These are phyloP conservation scores for Globisporangium alternatum DNA, from an alignment of 352 stramenopile genomes.

Conservation along the genomic window DNA sequence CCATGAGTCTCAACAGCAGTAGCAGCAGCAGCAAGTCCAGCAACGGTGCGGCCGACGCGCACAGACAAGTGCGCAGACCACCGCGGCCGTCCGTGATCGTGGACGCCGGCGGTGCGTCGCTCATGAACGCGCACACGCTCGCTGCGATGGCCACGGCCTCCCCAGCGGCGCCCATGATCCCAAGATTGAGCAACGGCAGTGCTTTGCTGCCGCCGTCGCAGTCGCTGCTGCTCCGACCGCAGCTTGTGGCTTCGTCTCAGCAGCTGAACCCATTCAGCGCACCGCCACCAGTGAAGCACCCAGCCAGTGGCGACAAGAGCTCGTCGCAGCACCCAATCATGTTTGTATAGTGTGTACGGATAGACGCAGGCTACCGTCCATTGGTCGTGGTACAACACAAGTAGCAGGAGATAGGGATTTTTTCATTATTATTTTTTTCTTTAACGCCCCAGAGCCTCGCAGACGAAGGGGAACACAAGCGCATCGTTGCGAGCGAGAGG, in stretches of 20 bases:
- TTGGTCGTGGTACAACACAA: background rate
- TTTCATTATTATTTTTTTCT: slow-evolving; percentile 11
- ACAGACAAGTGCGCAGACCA: background rate
- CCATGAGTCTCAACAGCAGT: slow-evolving; percentile 7
- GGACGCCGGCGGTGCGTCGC: background rate
- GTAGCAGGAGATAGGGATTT: slow-evolving; percentile 6
- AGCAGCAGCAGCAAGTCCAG: background rate
- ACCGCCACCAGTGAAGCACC: background rate
- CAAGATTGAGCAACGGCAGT: background rate
- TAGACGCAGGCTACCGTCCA: background rate
- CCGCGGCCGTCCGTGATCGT: slow-evolving; percentile 15
- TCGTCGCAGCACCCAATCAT: slow-evolving; percentile 6
- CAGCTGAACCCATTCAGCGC: background rate
- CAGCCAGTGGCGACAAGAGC: slow-evolving; percentile 15
- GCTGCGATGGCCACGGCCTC: background rate
- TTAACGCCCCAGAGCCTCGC: background rate
- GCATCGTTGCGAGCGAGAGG: too few species aligned
- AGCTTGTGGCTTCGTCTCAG: slow-evolving; percentile 11
- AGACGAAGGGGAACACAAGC: too few species aligned
- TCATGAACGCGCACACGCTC: slow-evolving; percentile 2
- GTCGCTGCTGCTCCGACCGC: slow-evolving; percentile 15
- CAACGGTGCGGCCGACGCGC: background rate
- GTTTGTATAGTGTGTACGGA: slow-evolving; percentile 8
- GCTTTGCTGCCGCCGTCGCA: slow-evolving; percentile 16
- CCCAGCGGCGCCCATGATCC: slow-evolving; percentile 2